Base-by-base conservation (phyloP, 2,329 filamentous ascomycete genomes). In the Xylaria sp. region DNA sequence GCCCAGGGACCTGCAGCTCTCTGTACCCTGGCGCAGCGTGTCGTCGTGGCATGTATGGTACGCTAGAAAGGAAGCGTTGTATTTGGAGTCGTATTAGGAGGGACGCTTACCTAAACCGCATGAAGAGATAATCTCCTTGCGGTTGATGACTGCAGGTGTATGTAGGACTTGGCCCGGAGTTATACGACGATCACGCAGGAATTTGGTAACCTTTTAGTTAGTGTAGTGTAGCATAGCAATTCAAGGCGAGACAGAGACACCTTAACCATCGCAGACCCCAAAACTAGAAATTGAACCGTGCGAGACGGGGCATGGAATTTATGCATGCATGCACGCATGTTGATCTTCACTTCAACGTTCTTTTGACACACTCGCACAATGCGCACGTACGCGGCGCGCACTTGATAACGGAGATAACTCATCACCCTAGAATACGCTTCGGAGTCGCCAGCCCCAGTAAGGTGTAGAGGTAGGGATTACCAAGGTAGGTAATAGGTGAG, bases 61-160 rank as follows among this genome's bases (percentile, higher is more conserved):
- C 44, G 20, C 44, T 23, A 52, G 28, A 23, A 7, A 5, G 39
- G 28, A 34, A 20, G 54, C 20, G 52, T 50, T 68, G 41, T 52
- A 41, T 57, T 25, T 18, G 34, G 34, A 34, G 39, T 48, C n/a
- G 46, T 9, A 44, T 39, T 20, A 13, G 51, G 56, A 61, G 20
- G 39, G 18, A 59, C 34, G 34, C 61, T 65, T 61, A 60, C 54
- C 28, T 55, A 15, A 63, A 65, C 64, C 41, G 68, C 68, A 70
- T 70, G 57, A 70, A 68, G 25, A 54, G 32, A 68, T 39, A 68
- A 70, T 70, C 58, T 70, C 68, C 56, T 50, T 54, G 34, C 46
- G 37, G 46, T 66, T 58, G 57, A 68, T 70, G 68, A 70, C 68
- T 68, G 68, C 68, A 70, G 68, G 54, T 55, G 61, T 28, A 28